Evolutionary conservation across 768 basidiomycete species (phyloP).

Genomic region (Ramaria sp.): DNA sequence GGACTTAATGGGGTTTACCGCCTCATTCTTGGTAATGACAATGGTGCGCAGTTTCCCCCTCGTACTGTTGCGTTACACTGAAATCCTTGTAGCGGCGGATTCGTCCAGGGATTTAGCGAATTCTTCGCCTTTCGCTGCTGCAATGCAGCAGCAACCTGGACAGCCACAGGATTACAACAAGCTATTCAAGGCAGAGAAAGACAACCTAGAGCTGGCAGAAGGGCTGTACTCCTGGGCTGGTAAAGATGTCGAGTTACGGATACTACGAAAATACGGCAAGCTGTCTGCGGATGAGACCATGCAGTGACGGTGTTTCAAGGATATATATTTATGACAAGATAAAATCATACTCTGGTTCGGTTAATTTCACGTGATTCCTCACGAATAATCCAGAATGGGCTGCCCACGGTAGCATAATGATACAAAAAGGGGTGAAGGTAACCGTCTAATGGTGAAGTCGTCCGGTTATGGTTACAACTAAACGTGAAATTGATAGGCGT

Average conservation of each 20-base stretch:
- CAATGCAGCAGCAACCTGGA: constrained; percentile 30
- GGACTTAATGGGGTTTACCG: constrained; percentile 93
- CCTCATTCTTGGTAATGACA: constrained; percentile 82
- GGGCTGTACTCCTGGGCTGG: constrained; percentile 80
- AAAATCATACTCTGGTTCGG: neutral
- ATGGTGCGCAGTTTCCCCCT: constrained; percentile 42
- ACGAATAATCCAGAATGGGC: neutral
- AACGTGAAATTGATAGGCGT: neutral
- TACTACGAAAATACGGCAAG: constrained; percentile 72
- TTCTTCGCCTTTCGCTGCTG: constrained; percentile 52
- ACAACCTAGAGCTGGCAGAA: constrained; percentile 87
- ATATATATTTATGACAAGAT: neutral
- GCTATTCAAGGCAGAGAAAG: constrained; percentile 81
- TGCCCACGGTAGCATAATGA: neutral
- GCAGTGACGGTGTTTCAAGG: neutral
- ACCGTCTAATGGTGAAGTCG: neutral
- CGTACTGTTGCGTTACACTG: constrained; percentile 8
- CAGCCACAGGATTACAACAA: constrained; percentile 82
- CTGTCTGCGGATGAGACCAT: constrained; percentile 15
- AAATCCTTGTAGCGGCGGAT: constrained; percentile 51
- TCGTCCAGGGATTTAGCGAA: constrained; percentile 60
- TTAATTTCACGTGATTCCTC: neutral
- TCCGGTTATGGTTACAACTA: neutral
- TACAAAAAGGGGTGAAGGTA: neutral
- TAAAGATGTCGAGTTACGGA: constrained; percentile 64